phyloP scores from a whole-genome alignment of 2,329 filamentous ascomycete species.

The Karstenula rhodostoma region DNA sequence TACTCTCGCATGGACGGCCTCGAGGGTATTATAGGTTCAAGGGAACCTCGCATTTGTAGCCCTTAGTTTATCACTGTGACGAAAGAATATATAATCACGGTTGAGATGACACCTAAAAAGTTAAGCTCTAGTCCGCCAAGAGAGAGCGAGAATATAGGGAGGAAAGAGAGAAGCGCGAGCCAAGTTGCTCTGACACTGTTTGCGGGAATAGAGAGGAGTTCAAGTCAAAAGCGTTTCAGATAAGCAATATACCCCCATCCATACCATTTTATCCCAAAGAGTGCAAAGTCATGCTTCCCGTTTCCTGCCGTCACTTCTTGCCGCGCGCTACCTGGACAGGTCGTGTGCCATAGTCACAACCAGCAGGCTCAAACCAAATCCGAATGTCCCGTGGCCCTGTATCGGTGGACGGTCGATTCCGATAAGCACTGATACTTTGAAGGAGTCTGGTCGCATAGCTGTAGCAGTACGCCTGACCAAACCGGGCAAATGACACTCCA shows the following conservation, averaged over 20 bases:
- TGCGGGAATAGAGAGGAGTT: not conserved
- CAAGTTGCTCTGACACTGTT: not conserved
- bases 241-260: not conserved
- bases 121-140: slow-evolving; percentile 6
- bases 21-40: too few species aligned
- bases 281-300: not conserved
- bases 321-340: not conserved
- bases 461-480: not conserved
- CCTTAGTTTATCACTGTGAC: slow-evolving; percentile 20
- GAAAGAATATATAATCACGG: slow-evolving; percentile 26
- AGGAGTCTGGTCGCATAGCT: not conserved
- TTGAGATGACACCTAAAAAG: slow-evolving; percentile 17
- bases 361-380: not conserved
- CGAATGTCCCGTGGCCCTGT: not conserved
- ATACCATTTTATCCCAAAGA: not conserved
- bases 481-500: not conserved
- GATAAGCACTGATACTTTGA: not conserved
- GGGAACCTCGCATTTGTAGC: too few species aligned
- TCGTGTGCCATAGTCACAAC: not conserved
- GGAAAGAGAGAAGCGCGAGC: slow-evolving; percentile 1
- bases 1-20: too few species aligned
- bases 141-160: slow-evolving; percentile 1
- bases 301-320: not conserved
- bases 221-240: not conserved
- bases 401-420: not conserved